These are phyloP conservation scores for Nephelium lappaceum DNA, from an alignment of 345 rosid species.

Conservation along the genomic window DNA sequence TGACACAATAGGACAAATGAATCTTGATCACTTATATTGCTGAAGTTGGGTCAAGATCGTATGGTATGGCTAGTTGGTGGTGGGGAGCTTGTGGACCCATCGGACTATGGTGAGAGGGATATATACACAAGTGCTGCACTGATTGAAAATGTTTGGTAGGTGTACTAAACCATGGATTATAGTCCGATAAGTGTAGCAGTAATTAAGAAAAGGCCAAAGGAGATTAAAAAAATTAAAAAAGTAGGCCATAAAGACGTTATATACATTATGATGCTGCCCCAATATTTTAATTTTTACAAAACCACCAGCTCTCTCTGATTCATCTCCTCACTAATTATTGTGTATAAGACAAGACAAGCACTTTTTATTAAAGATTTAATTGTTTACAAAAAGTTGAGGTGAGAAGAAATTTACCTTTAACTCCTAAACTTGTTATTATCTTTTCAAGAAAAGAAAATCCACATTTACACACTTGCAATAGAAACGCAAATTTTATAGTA, in stretches of 20 bases:
- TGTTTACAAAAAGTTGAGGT: no score
- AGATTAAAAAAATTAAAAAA: background rate
- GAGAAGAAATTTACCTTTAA: no score
- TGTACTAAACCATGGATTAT: background rate
- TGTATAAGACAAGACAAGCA: no score
- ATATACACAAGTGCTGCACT: background rate
- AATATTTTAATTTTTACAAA: no score
- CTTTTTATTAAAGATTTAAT: no score
- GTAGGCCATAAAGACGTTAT: background rate
- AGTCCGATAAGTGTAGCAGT: background rate
- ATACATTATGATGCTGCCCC: background rate
- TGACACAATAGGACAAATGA: background rate
- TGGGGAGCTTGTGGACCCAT: background rate
- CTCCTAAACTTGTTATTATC: no score
- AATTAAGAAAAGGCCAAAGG: constrained; percentile 17
- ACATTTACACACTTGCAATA: no score
- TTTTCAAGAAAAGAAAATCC: no score
- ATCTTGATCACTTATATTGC: background rate
- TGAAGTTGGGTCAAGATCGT: background rate
- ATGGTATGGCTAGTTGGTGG: background rate
- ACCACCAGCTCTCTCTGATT: no score
- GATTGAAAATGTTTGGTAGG: constrained; percentile 5
- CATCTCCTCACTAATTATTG: no score
- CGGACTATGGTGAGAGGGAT: background rate
- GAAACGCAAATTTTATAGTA: no score